Evolutionary conservation across 2,329 filamentous ascomycete genomes (phyloP).

Genomic region (Neonectria faginata): DNA sequence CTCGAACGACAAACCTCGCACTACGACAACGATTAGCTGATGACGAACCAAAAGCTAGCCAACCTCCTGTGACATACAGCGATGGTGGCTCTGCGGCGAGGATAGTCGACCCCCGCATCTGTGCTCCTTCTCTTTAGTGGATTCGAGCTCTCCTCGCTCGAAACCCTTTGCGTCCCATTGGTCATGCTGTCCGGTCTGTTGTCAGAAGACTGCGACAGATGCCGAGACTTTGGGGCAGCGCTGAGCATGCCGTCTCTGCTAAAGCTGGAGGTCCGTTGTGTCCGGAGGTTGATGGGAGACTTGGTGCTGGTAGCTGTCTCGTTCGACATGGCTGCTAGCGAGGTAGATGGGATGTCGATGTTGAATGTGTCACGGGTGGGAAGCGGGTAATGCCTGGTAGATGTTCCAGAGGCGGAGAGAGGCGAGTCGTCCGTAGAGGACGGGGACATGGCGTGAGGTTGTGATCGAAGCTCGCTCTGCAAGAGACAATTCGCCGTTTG

Average conservation of each 20-base stretch:
- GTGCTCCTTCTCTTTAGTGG: slow-evolving; percentile 72
- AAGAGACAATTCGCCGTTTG: slow-evolving; percentile 29
- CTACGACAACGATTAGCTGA: slow-evolving; percentile 55
- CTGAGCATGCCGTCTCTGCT: slow-evolving; percentile 67
- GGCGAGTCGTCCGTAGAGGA: slow-evolving; percentile 67
- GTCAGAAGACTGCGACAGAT: slow-evolving; percentile 67
- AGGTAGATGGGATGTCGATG: slow-evolving; percentile 61
- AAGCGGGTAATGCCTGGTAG: slow-evolving; percentile 58
- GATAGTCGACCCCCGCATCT: slow-evolving; percentile 72
- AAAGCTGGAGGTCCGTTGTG: slow-evolving; percentile 58
- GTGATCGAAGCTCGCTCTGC: slow-evolving; percentile 38
- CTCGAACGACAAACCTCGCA: slow-evolving; percentile 85
- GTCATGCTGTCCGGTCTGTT: slow-evolving; percentile 56
- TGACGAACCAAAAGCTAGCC: background rate
- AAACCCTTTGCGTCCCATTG: slow-evolving; percentile 60
- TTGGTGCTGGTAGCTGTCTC: slow-evolving; percentile 58
- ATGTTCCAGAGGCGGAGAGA: slow-evolving; percentile 54
- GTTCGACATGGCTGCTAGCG: slow-evolving; percentile 56
- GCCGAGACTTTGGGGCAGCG: slow-evolving; percentile 65
- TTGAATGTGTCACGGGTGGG: slow-evolving; percentile 61
- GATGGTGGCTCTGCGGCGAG: slow-evolving; percentile 72
- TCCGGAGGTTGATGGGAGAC: slow-evolving; percentile 63
- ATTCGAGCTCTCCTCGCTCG: slow-evolving; percentile 65
- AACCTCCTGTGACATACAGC: slow-evolving; percentile 62
- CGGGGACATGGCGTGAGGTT: slow-evolving; percentile 60